Percentiles rank a stretch among this genome's conserved stretches.
Evolutionary conservation across 768 basidiomycete genomes (phyloP).

Genomic region (Phylloporus rhodoxanthus): DNA sequence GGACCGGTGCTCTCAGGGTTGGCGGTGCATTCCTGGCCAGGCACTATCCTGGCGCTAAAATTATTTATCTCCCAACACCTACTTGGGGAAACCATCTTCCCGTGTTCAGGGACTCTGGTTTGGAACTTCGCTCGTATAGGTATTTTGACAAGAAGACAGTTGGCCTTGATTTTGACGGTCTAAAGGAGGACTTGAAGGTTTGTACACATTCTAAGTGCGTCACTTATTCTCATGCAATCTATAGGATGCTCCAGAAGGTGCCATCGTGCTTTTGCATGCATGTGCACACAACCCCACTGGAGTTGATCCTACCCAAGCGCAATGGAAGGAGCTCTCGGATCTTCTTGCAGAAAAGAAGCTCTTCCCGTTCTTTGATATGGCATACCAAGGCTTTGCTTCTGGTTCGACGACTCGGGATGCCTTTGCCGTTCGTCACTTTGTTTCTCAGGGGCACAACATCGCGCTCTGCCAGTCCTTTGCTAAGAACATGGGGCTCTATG

Average conservation of each 20-base stretch:
- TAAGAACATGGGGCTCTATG: conserved; percentile 99
- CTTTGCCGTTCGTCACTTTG: conserved; percentile 92
- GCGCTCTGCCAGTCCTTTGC: conserved; percentile 94
- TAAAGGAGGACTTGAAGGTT: conserved; percentile 83
- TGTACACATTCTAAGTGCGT: conserved; percentile 17
- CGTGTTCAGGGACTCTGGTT: conserved; percentile 88
- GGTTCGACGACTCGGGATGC: conserved; percentile 88
- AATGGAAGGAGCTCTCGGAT: conserved; percentile 89
- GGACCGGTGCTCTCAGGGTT: conserved; percentile 95
- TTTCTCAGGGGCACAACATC: conserved; percentile 82
- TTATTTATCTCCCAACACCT: conserved; percentile 86
- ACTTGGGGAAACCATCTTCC: conserved; percentile 98
- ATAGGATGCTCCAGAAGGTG: conserved; percentile 64
- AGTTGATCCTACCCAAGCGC: conserved; percentile 86
- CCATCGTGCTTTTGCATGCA: conserved; percentile 88
- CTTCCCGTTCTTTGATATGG: conserved; percentile 99
- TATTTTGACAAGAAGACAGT: conserved; percentile 93
- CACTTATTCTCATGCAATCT: conserved; percentile 7
- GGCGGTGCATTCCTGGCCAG: conserved; percentile 88
- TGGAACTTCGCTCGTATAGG: conserved; percentile 87
- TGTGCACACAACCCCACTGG: conserved; percentile 99
- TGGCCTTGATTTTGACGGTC: conserved; percentile 85
- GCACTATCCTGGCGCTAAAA: conserved; percentile 81
- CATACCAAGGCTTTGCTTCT: conserved; percentile 98
- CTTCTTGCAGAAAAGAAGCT: conserved; percentile 82